Evolutionary conservation across 2,329 filamentous ascomycete species (phyloP), one percentile per base, ranked within the genome.

Genomic region (Fusarium sp.): DNA sequence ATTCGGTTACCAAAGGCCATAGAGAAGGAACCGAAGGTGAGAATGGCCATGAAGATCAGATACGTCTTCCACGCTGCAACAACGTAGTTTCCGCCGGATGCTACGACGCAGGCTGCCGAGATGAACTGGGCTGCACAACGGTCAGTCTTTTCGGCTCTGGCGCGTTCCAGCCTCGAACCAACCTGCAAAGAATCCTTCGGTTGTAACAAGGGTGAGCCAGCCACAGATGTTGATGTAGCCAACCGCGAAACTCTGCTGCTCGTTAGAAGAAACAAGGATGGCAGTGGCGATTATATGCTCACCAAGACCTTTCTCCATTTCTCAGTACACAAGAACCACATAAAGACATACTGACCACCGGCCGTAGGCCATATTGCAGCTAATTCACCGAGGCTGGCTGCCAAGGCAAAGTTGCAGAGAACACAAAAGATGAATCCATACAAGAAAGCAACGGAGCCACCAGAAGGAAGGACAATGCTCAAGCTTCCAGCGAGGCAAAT

Each of bases 391-490:
- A 81, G 65, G 23, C 77, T 79, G 0, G 77, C 73, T 0, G 74
- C 75, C 1, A 81, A 69, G 7, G 74, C 74, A 9, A 80, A 71
- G 54, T 78, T 80, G 65, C 78, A 80, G 5, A 79, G 29, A 9
- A 79, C 76, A 55, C 77, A 79, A 63, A 81, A 78, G 44, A 80
- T 69, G 56, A 81, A 80, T 4, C 78, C 78, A 56, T 80, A 81
- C 0, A 80, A 45, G 37, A 80, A 76, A 0, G 77, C 71, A 2
- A 78, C 75, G 1, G 77, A 75, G 13, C 78, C 75, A 4, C 78
- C 78, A 0, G 77, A 79, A 0, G 77, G 76, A 3, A 79, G 63
- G 3, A 78, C 76, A 4, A 79, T 67, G 4, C 77, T 77, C 0
- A 80, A 70, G 4, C 77, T 77, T 3, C 77, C 78, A 1, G 77